Conservation (phyloP, 495 filamentous ascomycete genomes). For the Penicillium ochrochloron region DNA sequence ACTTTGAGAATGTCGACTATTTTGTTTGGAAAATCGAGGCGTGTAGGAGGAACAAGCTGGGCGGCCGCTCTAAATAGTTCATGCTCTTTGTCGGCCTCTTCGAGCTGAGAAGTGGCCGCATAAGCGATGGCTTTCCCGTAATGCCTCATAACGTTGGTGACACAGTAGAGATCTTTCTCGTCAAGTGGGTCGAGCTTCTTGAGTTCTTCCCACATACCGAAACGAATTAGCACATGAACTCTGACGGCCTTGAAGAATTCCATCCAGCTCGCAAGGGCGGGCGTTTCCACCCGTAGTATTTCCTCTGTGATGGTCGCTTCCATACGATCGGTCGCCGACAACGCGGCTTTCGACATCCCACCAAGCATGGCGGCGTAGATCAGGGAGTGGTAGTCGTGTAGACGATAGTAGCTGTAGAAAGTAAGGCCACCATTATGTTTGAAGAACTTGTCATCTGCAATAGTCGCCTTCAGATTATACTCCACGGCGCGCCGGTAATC, state of each 20-base stretch:
- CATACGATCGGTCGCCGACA: constrained; percentile 53
- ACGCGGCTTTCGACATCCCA: constrained; percentile 54
- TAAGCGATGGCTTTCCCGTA: constrained; percentile 64
- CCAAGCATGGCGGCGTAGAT: constrained; percentile 71
- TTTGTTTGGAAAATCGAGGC: constrained; percentile 59
- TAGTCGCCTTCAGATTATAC: constrained; percentile 59
- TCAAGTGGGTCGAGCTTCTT: constrained; percentile 47
- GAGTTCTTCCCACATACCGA: constrained; percentile 63
- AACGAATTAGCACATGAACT: constrained; percentile 64
- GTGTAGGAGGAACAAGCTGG: constrained; percentile 50
- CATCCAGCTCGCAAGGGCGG: constrained; percentile 70
- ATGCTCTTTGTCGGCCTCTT: constrained; percentile 49
- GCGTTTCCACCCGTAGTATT: constrained; percentile 58
- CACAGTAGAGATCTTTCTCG: constrained; percentile 58
- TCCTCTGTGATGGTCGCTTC: constrained; percentile 58
- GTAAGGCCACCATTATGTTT: constrained; percentile 50
- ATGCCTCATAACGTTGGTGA: constrained; percentile 60
- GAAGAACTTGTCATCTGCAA: constrained; percentile 61
- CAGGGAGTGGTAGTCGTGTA: constrained; percentile 64
- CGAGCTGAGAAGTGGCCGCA: constrained; percentile 51
- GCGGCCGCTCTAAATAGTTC: constrained; percentile 48
- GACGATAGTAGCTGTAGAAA: constrained; percentile 67
- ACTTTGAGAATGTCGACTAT: constrained; percentile 58
- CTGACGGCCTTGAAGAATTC: constrained; percentile 64
- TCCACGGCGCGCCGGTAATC: constrained; percentile 63